Percentiles rank a stretch among this genome's conserved stretches.
phyloP scores from a whole-genome alignment of 306 rosid species.

The Herpetospermum pedunculosum region DNA sequence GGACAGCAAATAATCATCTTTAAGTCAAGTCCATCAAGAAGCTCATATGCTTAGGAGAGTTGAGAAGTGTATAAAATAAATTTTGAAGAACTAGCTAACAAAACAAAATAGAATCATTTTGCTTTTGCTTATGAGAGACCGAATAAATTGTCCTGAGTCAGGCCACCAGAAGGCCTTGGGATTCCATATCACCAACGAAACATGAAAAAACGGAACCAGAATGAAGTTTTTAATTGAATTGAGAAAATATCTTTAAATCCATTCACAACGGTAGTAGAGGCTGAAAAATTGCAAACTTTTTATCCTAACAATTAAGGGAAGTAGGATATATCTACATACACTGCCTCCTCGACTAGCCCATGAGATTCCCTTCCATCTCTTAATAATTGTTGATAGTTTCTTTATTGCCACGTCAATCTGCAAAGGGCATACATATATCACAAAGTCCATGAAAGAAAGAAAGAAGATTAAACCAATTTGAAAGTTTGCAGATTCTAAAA shows the following conservation, averaged over 20 bases:
- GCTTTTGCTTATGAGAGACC: neutral
- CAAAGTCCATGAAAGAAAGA: neutral
- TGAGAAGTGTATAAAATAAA: neutral
- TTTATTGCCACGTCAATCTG: conserved; percentile 50
- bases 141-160: neutral
- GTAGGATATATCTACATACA: conserved; percentile 30
- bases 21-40: neutral
- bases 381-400: conserved; percentile 29
- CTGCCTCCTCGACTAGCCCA: conserved; percentile 87
- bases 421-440: neutral
- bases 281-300: neutral
- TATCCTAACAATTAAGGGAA: neutral
- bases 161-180: neutral
- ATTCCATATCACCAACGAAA: neutral
- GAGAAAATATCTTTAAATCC: neutral
- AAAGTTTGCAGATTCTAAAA: neutral
- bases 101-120: neutral
- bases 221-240: neutral
- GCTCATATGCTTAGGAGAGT: neutral
- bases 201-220: neutral
- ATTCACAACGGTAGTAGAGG: neutral
- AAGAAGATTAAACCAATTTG: neutral
- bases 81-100: neutral
- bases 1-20: neutral
- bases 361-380: conserved; percentile 54